Percentiles rank a stretch among this genome's conserved stretches.
phyloP scores from a whole-genome alignment of 2,329 filamentous ascomycete genomes.

The Nigrospora osmanthi region DNA sequence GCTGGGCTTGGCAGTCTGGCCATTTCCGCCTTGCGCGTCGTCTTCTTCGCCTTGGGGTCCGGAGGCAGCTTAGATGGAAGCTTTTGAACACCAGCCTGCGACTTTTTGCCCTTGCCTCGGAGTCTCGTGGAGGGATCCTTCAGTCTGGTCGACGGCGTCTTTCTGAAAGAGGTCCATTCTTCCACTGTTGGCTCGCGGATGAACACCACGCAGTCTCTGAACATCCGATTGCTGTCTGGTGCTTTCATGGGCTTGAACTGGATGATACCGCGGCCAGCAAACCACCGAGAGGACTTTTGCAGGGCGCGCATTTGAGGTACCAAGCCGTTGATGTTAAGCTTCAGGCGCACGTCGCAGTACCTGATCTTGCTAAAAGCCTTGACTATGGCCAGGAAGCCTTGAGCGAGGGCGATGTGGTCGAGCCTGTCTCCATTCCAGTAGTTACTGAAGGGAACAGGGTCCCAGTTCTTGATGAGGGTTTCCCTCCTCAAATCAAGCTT shows the following conservation, averaged over 20 bases:
- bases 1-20: slow-evolving; percentile 4
- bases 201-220: slow-evolving; percentile 55
- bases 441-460: slow-evolving; percentile 46
- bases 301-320: slow-evolving; percentile 53
- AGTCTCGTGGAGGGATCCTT: slow-evolving; percentile 18
- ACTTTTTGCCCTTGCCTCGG: slow-evolving; percentile 16
- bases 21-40: neutral
- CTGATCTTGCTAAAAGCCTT: slow-evolving; percentile 52
- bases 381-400: slow-evolving; percentile 47
- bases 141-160: slow-evolving; percentile 34
- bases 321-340: slow-evolving; percentile 47
- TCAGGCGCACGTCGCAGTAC: slow-evolving; percentile 48
- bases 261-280: slow-evolving; percentile 46
- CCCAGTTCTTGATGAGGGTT: slow-evolving; percentile 34
- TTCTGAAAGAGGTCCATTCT: slow-evolving; percentile 49
- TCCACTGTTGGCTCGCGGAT: slow-evolving; percentile 45
- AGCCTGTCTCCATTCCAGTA: slow-evolving; percentile 52
- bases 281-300: slow-evolving; percentile 49
- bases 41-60: slow-evolving; percentile 7
- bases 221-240: slow-evolving; percentile 37
- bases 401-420: slow-evolving; percentile 48
- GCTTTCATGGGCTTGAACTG: slow-evolving; percentile 50
- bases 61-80: neutral
- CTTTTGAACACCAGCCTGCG: neutral
- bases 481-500: slow-evolving; percentile 31